phyloP scores from a whole-genome alignment of 805 yeast species.

The Teunomyces panamensis region DNA sequence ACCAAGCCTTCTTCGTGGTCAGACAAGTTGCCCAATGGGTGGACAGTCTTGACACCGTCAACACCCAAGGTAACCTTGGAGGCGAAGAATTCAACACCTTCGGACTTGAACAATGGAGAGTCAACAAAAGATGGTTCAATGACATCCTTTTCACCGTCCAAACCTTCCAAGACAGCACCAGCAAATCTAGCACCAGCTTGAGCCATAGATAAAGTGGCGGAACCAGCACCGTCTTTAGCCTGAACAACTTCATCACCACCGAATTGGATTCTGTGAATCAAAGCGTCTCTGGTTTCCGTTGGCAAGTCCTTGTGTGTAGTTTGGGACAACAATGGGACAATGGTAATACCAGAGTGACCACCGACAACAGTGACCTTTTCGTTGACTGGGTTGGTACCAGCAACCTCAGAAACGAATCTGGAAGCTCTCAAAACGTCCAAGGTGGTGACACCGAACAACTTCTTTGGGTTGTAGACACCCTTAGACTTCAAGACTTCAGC shows the following conservation, averaged over 20 bases:
- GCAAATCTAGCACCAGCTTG: conserved; percentile 82
- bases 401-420: conserved; percentile 70
- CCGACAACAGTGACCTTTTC: conserved; percentile 89
- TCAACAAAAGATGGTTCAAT: conserved; percentile 73
- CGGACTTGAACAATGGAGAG: conserved; percentile 75
- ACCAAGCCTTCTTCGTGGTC: conserved; percentile 83
- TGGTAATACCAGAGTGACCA: conserved; percentile 96
- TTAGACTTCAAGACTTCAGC: conserved; percentile 84
- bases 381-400: conserved; percentile 68
- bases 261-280: conserved; percentile 87
- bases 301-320: conserved; percentile 64
- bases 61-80: conserved; percentile 91
- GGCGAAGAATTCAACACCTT: conserved; percentile 96
- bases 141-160: conserved; percentile 60
- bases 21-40: conserved; percentile 69
- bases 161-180: conserved; percentile 60
- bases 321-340: conserved; percentile 89
- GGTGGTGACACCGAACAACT: conserved; percentile 94
- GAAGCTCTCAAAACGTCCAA: conserved; percentile 88
- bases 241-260: conserved; percentile 90
- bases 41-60: conserved; percentile 81
- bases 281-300: conserved; percentile 61
- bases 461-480: conserved; percentile 89
- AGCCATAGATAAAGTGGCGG: conserved; percentile 85
- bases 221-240: conserved; percentile 82